Conservation (phyloP, 768 basidiomycete species). For the Cyathus striatus region DNA sequence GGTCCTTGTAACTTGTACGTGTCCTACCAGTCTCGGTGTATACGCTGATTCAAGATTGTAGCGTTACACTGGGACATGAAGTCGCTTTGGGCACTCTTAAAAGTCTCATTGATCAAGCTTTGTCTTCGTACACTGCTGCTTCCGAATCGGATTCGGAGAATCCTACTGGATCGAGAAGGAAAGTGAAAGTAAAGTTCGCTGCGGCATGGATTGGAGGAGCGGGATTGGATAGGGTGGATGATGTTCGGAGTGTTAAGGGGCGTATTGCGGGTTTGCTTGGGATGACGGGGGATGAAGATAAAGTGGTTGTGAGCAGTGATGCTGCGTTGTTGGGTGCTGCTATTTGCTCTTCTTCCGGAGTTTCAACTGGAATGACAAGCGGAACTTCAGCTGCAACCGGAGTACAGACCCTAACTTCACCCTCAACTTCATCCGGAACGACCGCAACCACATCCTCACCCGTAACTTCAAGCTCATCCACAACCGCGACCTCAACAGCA, state of each 20-base stretch:
- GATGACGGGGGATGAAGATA: conserved; percentile 10
- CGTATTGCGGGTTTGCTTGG: conserved; percentile 10
- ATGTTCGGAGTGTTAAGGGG: conserved; percentile 11
- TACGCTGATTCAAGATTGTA: not conserved
- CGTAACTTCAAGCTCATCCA: too few species aligned
- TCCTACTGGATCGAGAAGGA: not conserved
- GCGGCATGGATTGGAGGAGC: conserved; percentile 21
- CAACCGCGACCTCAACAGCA: too few species aligned
- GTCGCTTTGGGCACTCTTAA: conserved; percentile 13
- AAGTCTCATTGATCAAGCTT: conserved; percentile 8
- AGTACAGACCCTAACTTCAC: too few species aligned
- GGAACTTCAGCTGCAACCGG: too few species aligned
- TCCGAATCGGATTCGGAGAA: not conserved
- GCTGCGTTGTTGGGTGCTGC: conserved; percentile 19
- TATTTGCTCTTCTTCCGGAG: conserved; percentile 10
- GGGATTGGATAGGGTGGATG: conserved; percentile 15
- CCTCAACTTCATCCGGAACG: too few species aligned
- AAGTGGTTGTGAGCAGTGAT: conserved; percentile 13
- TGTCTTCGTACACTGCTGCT: conserved; percentile 7
- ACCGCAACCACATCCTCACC: too few species aligned
- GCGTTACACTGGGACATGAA: conserved; percentile 18
- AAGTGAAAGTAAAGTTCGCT: conserved; percentile 7
- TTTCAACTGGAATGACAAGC: not conserved
- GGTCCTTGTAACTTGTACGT: conserved; percentile 22
- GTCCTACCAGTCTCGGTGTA: not conserved